These are phyloP conservation scores for Hypoxylon perforatum DNA, from an alignment of 495 filamentous ascomycete genomes.

Conservation along the genomic window DNA sequence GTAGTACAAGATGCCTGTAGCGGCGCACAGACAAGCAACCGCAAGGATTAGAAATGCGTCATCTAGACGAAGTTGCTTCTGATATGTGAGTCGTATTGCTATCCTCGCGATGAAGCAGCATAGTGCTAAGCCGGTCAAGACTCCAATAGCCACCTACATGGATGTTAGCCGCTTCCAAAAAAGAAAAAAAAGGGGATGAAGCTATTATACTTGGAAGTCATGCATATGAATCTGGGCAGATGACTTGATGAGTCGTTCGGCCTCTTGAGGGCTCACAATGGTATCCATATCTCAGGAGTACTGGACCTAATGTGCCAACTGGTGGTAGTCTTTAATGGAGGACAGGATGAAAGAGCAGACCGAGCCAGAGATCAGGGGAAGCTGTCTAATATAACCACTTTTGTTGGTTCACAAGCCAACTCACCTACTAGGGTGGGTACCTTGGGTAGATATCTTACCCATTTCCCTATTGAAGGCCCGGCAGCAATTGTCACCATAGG, in stretches of 20 bases:
- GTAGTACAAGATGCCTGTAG: slow-evolving; percentile 24
- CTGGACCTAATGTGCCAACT: not conserved
- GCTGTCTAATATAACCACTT: not conserved
- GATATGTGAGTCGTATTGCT: slow-evolving; percentile 31
- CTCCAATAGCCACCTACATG: slow-evolving; percentile 12
- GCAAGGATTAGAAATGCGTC: slow-evolving; percentile 33
- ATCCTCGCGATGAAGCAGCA: slow-evolving; percentile 20
- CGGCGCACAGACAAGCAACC: slow-evolving; percentile 12
- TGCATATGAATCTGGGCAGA: slow-evolving; percentile 13
- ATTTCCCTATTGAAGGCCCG: not conserved
- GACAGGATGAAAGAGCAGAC: not conserved
- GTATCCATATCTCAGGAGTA: not conserved
- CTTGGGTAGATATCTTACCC: not conserved
- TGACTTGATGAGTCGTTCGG: slow-evolving; percentile 2
- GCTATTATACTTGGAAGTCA: slow-evolving; percentile 5
- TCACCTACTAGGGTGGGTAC: not conserved
- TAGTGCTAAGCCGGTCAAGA: slow-evolving; percentile 26
- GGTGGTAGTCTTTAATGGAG: not conserved
- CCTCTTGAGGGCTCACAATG: slow-evolving; percentile 1
- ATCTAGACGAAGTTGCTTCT: slow-evolving; percentile 24
- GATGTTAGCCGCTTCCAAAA: not conserved
- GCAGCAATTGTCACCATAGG: not conserved
- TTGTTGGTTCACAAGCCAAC: not conserved
- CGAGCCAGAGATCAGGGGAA: not conserved
- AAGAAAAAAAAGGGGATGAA: no score